Base-by-base conservation (phyloP, 2,329 filamentous ascomycete species). In the Beauveria rudraprayagi region DNA sequence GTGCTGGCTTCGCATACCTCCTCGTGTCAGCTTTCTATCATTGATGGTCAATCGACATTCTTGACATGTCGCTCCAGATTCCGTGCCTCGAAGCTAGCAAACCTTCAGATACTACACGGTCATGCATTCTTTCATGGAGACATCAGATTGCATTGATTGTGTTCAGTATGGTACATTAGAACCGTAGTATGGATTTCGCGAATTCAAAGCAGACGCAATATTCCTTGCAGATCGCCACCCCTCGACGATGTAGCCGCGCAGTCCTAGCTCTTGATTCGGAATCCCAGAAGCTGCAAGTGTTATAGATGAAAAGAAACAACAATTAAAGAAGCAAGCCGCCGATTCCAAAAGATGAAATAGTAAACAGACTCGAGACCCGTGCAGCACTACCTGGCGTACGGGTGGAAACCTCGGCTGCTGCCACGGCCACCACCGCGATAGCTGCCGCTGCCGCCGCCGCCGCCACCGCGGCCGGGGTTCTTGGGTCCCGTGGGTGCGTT, bases 401-500 rank as follows among this genome's bases (percentile, higher is more conserved):
- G 91, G 71, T 95, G 91, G 75, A 84, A 96, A 3, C 90, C 90
- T 30, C 91, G 79, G 74, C 81, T 82, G 26, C 86, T 84, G 63
- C 90, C 89, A 63, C 91, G 80, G 19, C 93, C 91, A 56, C 93
- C 93, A 58, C 94, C 93, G 46, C 93, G 88, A 73, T 97, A 97
- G 76, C 96, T 96, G 1, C 91, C 91, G 40, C 58, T 51, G 17
- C 92, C 92, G 1, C 92, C 91, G 70, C 58, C 58, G 17, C 92
- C 92, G 1, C 92, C 91, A 70, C 51, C 51, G 22, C 88, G 89
- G 28, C 92, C 92, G 1, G 92, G 91, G 69, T 97, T 99, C 81
- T 96, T 96, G 5, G 94, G 94, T 0, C 94, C 94, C 0, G 94
- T 99, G 0, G 94, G 94, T 6, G 94, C 85, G 65, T 83, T 84